A percentile compares a stretch with the other conserved stretches of the same genome.
Evolutionary conservation across 495 filamentous ascomycete genomes (phyloP).

Genomic region (Entonaema liquescens): DNA sequence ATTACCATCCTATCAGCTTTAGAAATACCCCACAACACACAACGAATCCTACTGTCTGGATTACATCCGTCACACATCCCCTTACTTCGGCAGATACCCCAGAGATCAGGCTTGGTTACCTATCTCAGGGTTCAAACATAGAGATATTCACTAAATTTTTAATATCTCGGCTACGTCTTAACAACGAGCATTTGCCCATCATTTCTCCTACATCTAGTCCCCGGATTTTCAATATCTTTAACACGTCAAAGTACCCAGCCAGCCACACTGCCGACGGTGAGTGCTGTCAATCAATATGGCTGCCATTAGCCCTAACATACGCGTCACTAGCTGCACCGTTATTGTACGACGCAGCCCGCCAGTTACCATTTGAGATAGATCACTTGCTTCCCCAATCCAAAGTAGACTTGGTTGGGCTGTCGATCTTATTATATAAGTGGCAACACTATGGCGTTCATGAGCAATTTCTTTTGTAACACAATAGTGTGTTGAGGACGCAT

Average conservation of each 20-base stretch:
- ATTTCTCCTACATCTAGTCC: neutral
- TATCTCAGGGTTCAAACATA: neutral
- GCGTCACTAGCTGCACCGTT: slow-evolving; percentile 26
- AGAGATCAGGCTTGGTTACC: neutral
- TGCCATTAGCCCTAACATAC: slow-evolving; percentile 5
- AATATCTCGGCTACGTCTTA: neutral
- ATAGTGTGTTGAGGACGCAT: slow-evolving; percentile 1
- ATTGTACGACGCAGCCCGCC: slow-evolving; percentile 19
- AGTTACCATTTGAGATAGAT: slow-evolving; percentile 9
- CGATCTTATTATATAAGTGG: slow-evolving; percentile 12
- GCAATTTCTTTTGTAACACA: slow-evolving; percentile 4
- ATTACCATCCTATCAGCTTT: neutral
- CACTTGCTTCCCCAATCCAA: neutral
- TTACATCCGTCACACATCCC: neutral
- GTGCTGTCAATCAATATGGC: neutral
- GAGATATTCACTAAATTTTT: neutral
- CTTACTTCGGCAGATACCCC: neutral
- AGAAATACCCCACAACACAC: slow-evolving; percentile 1
- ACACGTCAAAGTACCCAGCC: neutral
- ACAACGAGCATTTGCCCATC: neutral
- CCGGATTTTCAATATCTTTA: neutral
- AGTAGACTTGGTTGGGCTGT: slow-evolving; percentile 4
- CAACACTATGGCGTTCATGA: slow-evolving; percentile 6
- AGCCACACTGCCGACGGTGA: slow-evolving; percentile 4
- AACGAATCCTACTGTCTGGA: neutral